A percentile compares a stretch with the other conserved stretches of the same genome.
Evolutionary conservation across 306 rosid genomes (phyloP).

Genomic region (Vigna angularis): DNA sequence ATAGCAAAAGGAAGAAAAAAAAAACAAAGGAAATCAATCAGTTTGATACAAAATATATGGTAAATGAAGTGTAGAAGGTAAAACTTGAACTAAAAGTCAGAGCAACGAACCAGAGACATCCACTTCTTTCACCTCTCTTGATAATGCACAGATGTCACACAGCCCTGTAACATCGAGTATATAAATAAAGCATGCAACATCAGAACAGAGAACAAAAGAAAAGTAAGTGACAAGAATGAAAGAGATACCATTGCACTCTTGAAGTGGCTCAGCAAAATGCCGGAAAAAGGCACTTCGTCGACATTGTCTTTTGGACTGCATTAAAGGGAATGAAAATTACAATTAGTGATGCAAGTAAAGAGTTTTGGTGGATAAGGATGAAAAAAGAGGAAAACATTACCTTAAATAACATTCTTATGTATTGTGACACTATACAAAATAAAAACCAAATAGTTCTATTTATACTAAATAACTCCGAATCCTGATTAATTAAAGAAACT

Average conservation of each 20-base stretch:
- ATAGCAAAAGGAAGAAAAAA: slow-evolving; percentile 15
- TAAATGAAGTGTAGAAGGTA: neutral
- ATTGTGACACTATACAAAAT: slow-evolving; percentile 1
- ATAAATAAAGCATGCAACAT: slow-evolving; percentile 21
- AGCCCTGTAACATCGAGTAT: slow-evolving; percentile 63
- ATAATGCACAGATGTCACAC: slow-evolving; percentile 89
- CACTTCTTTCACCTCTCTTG: slow-evolving; percentile 75
- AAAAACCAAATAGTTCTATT: slow-evolving; percentile 7
- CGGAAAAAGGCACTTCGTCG: slow-evolving; percentile 80
- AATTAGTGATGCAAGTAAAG: slow-evolving; percentile 24
- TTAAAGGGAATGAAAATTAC: slow-evolving; percentile 35
- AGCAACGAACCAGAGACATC: slow-evolving; percentile 73
- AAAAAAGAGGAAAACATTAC: slow-evolving; percentile 10
- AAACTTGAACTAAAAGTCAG: slow-evolving; percentile 39
- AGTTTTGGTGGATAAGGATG: slow-evolving; percentile 28
- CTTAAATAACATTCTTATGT: neutral
- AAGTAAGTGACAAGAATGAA: slow-evolving; percentile 33
- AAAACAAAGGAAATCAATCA: slow-evolving; percentile 28
- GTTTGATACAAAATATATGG: slow-evolving; percentile 15
- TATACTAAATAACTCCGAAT: slow-evolving; percentile 13
- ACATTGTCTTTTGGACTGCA: slow-evolving; percentile 82
- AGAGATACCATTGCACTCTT: slow-evolving; percentile 88
- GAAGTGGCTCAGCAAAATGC: slow-evolving; percentile 90
- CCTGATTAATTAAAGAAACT: slow-evolving; percentile 16
- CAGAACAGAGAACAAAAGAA: slow-evolving; percentile 3